Base-by-base conservation (phyloP, 768 basidiomycete genomes). In the Phaeotremella fagi region DNA sequence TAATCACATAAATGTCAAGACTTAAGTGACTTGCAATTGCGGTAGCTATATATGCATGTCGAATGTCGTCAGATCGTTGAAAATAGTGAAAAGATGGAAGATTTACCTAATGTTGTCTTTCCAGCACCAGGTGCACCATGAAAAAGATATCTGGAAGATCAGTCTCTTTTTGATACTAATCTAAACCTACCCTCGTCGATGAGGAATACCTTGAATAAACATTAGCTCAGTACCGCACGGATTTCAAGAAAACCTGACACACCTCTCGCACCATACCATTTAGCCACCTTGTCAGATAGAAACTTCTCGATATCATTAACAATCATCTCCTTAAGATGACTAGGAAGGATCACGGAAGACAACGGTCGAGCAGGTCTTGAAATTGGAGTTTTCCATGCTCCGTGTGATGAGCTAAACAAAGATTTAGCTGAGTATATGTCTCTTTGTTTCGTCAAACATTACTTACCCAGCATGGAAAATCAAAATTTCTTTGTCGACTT, bases 1-100 rank as follows among this genome's bases (percentile, higher is more conserved):
- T 70, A 45, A 92, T 83, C 50, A 90, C 87, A 69, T 91, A 92
- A 64, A 95, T 88, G 78, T 91, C 88, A 41, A 95, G 84, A 77
- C 84, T 83, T 57, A 95, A 80, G 68, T 87, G 85, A 42, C 90
- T 90, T 6, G 90, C 90, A 25, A 91, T 82, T 14, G 89, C 82
- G 59, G 90, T 87, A 63, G 45, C 57, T 55, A 20, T 14, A 6
- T 6, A 14, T 41, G 9, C 18, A 22, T 41, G 20, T 6, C 38
- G 18, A 20, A 14, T 22, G 38, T 41, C 38, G 22, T n/a, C n/a
- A n/a, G n/a, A n/a, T n/a, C n/a, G n/a, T n/a, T n/a, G n/a, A n/a
- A n/a, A n/a, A n/a, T n/a, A n/a, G n/a, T n/a, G n/a, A n/a, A n/a
- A n/a, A n/a, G n/a, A n/a, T n/a, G n/a, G n/a, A n/a, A 20, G 20